Percentiles rank a stretch among this genome's conserved stretches.
Conservation (phyloP, 352 stramenopile species). For the Phytophthora cryptogea region DNA sequence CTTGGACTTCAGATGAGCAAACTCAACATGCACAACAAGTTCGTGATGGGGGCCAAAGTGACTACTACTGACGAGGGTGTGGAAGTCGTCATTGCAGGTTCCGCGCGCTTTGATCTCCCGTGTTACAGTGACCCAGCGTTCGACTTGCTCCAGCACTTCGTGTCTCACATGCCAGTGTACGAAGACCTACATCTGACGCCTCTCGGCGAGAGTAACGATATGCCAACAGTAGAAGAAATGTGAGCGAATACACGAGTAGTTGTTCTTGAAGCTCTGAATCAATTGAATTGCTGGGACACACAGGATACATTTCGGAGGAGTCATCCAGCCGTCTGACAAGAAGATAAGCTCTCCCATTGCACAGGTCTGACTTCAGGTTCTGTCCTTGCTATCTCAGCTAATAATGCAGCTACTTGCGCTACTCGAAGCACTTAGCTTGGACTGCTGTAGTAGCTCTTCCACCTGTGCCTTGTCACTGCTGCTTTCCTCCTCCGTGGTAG, state of each 20-base stretch:
- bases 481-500: slow-evolving; percentile 37
- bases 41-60: slow-evolving; percentile 33
- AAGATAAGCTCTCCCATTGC: neutral
- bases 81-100: slow-evolving; percentile 47
- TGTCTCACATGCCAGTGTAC: slow-evolving; percentile 54
- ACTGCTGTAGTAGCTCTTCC: slow-evolving; percentile 73
- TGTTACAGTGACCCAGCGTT: slow-evolving; percentile 34
- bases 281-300: too few species aligned
- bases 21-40: slow-evolving; percentile 45
- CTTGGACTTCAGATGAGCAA: slow-evolving; percentile 39
- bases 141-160: slow-evolving; percentile 63
- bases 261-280: too few species aligned
- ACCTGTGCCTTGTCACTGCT: slow-evolving; percentile 64
- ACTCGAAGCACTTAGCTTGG: slow-evolving; percentile 47
- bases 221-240: slow-evolving; percentile 6
- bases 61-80: slow-evolving; percentile 27
- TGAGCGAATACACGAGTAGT: slow-evolving; percentile 6
- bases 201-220: slow-evolving; percentile 24
- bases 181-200: slow-evolving; percentile 60
- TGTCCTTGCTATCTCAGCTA: slow-evolving; percentile 43
- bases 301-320: too few species aligned
- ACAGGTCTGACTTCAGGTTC: neutral
- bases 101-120: slow-evolving; percentile 39
- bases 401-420: slow-evolving; percentile 59
- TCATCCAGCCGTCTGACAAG: too few species aligned